Evolutionary conservation across 2,329 filamentous ascomycete genomes (phyloP), one percentile per base, ranked within the genome.

Genomic region (Colletotrichum horii): DNA sequence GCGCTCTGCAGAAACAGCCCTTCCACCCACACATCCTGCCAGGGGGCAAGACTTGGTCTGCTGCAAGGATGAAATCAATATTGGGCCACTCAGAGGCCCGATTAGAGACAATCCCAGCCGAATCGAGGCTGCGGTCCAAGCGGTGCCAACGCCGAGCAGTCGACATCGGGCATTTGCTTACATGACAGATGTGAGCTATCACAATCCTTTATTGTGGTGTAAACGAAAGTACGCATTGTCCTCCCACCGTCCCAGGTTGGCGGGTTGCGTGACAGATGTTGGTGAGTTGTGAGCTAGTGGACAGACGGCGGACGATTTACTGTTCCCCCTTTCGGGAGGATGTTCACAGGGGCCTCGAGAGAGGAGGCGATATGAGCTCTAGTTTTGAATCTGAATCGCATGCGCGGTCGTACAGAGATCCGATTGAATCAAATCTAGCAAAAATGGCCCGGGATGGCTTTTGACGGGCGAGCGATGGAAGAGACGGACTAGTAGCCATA

Each of bases 11-110:
- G 69, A 72, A 75, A 56, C 43, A 68, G 64, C 56, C 55, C 66
- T 52, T 36, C 52, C 55, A 52, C 43, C 43, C 43, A 52, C 43
- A 52, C n/a, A 22, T 65, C 26, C 48, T 68, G 69, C 70, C 69
- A 75, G 69, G 73, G 43, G 70, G 64, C 58, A 65, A 61, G 48
- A 28, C 22, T 56, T 66, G 55, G 65, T 16, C 56, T 75, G 43
- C 43, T 52, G 74, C 74, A 75, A 75, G 70, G 74, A 75, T 75
- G 22, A 30, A 52, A 60, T 22, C 58, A 73, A 68, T 75, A 75
- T 73, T 75, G 58, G 65, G 70, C 58, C 70, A 58, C 73, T 72
- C 32, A 62, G 70, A 75, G 34, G 73, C 26, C 58, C 19, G 58
- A 48, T 28, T 43, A 64, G 70, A 75, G 74, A 75, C 74, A 73